A percentile compares a stretch with the other conserved stretches of the same genome.
Evolutionary conservation across 441 rosid species (phyloP).

Genomic region (Populus hybrid): DNA sequence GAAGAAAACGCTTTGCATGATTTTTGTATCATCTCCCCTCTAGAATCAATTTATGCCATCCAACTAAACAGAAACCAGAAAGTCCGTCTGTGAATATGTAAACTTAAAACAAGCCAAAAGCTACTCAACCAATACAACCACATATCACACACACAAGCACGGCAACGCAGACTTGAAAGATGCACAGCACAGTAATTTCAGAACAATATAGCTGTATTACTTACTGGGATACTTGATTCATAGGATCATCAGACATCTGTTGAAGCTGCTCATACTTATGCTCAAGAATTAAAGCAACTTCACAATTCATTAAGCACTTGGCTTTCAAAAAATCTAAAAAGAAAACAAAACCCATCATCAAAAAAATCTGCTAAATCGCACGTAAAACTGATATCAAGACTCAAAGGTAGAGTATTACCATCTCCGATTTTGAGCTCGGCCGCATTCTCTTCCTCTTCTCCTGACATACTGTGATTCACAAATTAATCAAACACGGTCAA

Average conservation of each 20-base stretch:
- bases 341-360: not conserved
- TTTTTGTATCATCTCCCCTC: not conserved
- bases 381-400: not conserved
- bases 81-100: not conserved
- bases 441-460: constrained; percentile 97
- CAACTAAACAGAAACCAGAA: not conserved
- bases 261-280: constrained; percentile 92
- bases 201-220: constrained; percentile 18
- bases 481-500: not conserved
- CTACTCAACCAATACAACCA: not conserved
- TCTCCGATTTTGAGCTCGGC: constrained; percentile 98
- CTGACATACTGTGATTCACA: constrained; percentile 51
- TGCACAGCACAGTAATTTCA: too few relatives aligned
- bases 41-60: not conserved
- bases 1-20: too few relatives aligned
- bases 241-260: constrained; percentile 82
- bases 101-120: too few relatives aligned
- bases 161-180: not conserved
- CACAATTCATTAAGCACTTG: constrained; percentile 95
- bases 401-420: constrained; percentile 34
- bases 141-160: not conserved
- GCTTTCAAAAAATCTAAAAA: constrained; percentile 82
- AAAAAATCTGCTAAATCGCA: not conserved
- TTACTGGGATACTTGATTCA: constrained; percentile 93
- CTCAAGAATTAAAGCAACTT: constrained; percentile 88